Conservation (phyloP, 169 alveolate species). For the Perkinsus chesapeaki region DNA sequence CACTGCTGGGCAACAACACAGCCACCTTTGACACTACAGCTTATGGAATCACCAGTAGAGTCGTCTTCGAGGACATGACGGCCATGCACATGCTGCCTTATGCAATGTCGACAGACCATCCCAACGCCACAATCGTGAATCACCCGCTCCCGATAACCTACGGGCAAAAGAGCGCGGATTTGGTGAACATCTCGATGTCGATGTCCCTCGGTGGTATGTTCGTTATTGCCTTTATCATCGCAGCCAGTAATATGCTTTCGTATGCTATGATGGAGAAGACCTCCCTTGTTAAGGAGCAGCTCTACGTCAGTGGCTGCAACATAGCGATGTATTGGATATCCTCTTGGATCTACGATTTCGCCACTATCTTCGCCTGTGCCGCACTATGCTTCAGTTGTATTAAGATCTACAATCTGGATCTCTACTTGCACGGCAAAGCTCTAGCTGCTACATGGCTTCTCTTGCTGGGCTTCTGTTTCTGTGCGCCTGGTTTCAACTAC, state of each 20-base stretch:
- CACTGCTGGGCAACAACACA: not conserved
- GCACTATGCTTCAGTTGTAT: not conserved
- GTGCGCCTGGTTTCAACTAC: not conserved
- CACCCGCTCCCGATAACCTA: not conserved
- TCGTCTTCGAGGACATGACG: not conserved
- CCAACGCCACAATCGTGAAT: not conserved
- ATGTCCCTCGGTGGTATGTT: not conserved
- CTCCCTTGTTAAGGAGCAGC: not conserved
- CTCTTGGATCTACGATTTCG: not conserved
- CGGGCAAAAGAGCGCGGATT: not conserved
- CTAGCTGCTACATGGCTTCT: not conserved
- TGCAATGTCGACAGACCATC: not conserved
- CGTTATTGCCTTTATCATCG: not conserved
- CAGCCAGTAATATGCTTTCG: not conserved
- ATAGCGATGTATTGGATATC: not conserved
- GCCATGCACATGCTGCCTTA: not conserved
- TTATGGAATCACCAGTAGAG: not conserved
- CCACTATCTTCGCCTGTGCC: not conserved
- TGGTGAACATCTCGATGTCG: not conserved
- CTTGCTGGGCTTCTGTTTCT: not conserved
- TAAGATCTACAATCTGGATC: not conserved
- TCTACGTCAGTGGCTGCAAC: not conserved
- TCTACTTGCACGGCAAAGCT: not conserved
- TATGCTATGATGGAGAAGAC: not conserved
- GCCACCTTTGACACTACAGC: not conserved